Evolutionary conservation across 1,284 basidiomycete genomes (phyloP).

Genomic region (Ceratobasidium sp.): DNA sequence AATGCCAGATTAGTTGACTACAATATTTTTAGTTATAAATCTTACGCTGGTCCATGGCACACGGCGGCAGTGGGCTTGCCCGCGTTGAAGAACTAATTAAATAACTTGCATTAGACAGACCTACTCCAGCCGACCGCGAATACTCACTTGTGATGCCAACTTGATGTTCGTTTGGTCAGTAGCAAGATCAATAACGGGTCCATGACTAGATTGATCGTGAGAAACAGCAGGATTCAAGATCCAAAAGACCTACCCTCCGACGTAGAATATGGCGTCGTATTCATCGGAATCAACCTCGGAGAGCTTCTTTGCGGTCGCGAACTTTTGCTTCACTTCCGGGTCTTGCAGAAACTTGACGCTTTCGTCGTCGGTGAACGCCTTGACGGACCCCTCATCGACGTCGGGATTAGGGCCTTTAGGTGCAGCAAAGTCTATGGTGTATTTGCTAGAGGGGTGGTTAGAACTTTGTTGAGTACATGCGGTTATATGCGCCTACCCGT

Average conservation of each 20-base stretch:
- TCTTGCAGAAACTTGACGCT: slow-evolving; percentile 74
- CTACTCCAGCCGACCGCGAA: slow-evolving; percentile 23
- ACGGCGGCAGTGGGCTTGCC: slow-evolving; percentile 74
- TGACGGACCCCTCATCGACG: slow-evolving; percentile 71
- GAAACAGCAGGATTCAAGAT: neutral
- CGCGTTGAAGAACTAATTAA: slow-evolving; percentile 67
- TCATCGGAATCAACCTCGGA: slow-evolving; percentile 69
- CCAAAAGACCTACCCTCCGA: slow-evolving; percentile 65
- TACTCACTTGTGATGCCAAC: slow-evolving; percentile 67
- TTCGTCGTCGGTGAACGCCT: slow-evolving; percentile 69
- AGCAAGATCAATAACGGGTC: slow-evolving; percentile 77
- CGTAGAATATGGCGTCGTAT: slow-evolving; percentile 82
- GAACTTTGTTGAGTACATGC: neutral
- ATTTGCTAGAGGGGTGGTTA: neutral
- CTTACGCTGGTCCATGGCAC: slow-evolving; percentile 78
- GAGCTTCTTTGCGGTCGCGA: slow-evolving; percentile 72
- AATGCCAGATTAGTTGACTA: neutral
- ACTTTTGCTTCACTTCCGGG: slow-evolving; percentile 66
- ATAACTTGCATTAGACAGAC: neutral
- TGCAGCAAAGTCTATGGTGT: slow-evolving; percentile 74
- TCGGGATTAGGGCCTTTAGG: slow-evolving; percentile 80
- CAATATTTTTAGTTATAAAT: neutral
- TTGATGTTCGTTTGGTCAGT: slow-evolving; percentile 68
- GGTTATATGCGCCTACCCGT: slow-evolving; percentile 60
- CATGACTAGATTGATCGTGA: slow-evolving; percentile 62